Conservation (phyloP, 2,329 filamentous ascomycete species). For the Ophiocordyceps unilateralis region DNA sequence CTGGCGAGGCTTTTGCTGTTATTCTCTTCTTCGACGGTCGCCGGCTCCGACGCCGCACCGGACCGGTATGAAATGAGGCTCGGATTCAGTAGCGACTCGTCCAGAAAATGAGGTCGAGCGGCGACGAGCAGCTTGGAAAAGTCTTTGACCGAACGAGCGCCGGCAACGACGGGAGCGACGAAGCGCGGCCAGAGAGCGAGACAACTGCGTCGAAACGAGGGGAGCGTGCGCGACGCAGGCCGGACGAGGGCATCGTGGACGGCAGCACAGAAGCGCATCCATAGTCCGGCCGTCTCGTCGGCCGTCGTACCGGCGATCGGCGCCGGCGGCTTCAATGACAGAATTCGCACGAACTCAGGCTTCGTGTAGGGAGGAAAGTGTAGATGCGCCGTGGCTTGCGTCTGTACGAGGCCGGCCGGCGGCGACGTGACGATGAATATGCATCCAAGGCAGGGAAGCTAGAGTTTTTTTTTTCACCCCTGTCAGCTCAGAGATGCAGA, state of each 20-base stretch:
- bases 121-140: conserved; percentile 71
- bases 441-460: conserved; percentile 60
- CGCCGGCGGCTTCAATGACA: conserved; percentile 35
- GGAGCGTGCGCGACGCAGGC: conserved; percentile 63
- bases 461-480: no score
- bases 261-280: conserved; percentile 64
- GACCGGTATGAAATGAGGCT: conserved; percentile 32
- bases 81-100: conserved; percentile 52
- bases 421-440: conserved; percentile 64
- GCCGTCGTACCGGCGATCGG: conserved; percentile 30
- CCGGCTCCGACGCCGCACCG: no score
- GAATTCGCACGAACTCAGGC: conserved; percentile 59
- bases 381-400: conserved; percentile 55
- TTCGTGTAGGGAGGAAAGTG: conserved; percentile 77
- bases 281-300: conserved; percentile 48
- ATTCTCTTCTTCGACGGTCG: no score
- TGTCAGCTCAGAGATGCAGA: no score
- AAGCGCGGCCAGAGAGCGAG: conserved; percentile 72
- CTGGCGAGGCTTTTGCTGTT: neutral
- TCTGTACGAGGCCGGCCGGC: conserved; percentile 50
- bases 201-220: conserved; percentile 53
- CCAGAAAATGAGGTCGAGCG: conserved; percentile 51
- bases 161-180: conserved; percentile 56
- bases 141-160: conserved; percentile 59
- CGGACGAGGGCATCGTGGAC: conserved; percentile 78